These are phyloP conservation scores for Euphrasia arctica DNA, from an alignment of 305 asterid species.

Conservation along the genomic window DNA sequence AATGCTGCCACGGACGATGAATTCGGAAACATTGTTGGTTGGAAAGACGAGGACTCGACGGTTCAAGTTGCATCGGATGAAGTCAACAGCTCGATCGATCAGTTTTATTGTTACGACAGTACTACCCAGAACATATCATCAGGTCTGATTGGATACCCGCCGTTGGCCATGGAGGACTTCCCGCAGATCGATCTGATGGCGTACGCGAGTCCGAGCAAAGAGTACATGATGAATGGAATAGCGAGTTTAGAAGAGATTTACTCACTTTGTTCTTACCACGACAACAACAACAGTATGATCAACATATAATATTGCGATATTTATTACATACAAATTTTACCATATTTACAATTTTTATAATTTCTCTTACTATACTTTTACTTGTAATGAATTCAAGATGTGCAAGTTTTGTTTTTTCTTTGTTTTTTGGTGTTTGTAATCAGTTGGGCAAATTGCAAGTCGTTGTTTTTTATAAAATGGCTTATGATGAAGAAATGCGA, in stretches of 20 bases:
- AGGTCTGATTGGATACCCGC: constrained; percentile 36
- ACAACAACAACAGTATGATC: constrained; percentile 16
- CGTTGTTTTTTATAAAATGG: no score
- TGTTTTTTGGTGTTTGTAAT: neutral
- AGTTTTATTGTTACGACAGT: constrained; percentile 23
- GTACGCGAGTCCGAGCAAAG: constrained; percentile 25
- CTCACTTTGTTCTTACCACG: constrained; percentile 36
- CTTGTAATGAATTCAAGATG: constrained; percentile 30
- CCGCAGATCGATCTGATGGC: constrained; percentile 37
- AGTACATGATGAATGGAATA: constrained; percentile 30
- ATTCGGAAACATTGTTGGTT: constrained; percentile 6
- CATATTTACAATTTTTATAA: constrained; percentile 9
- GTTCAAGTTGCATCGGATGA: constrained; percentile 46
- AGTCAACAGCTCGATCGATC: constrained; percentile 42
- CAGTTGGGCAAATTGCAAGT: neutral
- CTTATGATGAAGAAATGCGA: no score
- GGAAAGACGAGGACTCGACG: constrained; percentile 26
- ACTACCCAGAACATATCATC: constrained; percentile 27
- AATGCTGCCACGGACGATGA: constrained; percentile 22
- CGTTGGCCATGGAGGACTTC: constrained; percentile 45
- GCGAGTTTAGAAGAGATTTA: constrained; percentile 45
- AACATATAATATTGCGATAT: neutral
- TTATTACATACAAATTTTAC: constrained; percentile 6
- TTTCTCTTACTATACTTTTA: constrained; percentile 1
- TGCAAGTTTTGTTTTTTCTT: constrained; percentile 14